These are phyloP conservation scores for Smittium culicis DNA, from an alignment of 371 early-diverging fungal species.

Conservation along the genomic window DNA sequence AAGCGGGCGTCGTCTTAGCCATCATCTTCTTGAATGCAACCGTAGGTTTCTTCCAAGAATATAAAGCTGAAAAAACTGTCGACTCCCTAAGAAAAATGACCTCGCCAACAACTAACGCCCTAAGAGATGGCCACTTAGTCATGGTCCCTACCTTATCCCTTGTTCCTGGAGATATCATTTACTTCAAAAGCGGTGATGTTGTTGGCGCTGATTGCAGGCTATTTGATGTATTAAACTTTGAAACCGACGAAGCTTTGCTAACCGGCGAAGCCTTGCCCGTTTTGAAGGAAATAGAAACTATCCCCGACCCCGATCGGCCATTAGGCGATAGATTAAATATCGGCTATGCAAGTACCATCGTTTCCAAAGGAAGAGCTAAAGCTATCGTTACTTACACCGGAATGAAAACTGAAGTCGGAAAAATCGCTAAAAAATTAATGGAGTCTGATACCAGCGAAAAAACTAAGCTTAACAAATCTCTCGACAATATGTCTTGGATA, in stretches of 20 bases:
- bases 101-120: slow-evolving; percentile 57
- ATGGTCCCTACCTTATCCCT: slow-evolving; percentile 51
- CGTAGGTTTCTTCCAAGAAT: slow-evolving; percentile 79
- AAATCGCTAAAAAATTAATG: slow-evolving; percentile 72
- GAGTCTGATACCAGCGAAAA: slow-evolving; percentile 43
- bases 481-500: slow-evolving; percentile 57
- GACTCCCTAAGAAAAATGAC: slow-evolving; percentile 66
- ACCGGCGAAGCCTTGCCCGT: slow-evolving; percentile 75
- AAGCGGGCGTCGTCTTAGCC: slow-evolving; percentile 47
- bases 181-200: slow-evolving; percentile 73
- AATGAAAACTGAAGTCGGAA: slow-evolving; percentile 81
- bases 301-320: slow-evolving; percentile 37
- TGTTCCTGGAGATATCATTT: slow-evolving; percentile 76
- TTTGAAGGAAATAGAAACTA: slow-evolving; percentile 36
- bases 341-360: slow-evolving; percentile 41
- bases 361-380: slow-evolving; percentile 47
- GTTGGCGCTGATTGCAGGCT: slow-evolving; percentile 77
- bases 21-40: slow-evolving; percentile 62
- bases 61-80: slow-evolving; percentile 74
- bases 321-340: slow-evolving; percentile 44
- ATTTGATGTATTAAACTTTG: slow-evolving; percentile 62
- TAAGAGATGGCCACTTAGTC: slow-evolving; percentile 57
- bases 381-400: slow-evolving; percentile 66
- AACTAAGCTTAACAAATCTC: slow-evolving; percentile 60
- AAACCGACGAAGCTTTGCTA: slow-evolving; percentile 69